Evolutionary conservation across 108 stramenopile genomes (phyloP).

Genomic region (Nannochloropsis oceanica): DNA sequence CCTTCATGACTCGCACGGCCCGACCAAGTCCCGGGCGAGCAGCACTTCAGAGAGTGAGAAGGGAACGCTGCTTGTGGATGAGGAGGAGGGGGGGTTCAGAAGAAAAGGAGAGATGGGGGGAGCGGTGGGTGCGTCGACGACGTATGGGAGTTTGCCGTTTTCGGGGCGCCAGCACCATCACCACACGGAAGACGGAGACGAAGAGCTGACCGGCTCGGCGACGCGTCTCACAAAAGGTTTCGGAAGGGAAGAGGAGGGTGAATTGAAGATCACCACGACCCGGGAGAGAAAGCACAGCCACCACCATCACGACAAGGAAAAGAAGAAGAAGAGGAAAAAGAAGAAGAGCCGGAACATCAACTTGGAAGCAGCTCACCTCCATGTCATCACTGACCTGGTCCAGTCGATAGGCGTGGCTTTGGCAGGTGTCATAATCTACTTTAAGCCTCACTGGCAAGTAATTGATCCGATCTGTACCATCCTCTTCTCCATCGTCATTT

Average conservation of each 20-base stretch:
- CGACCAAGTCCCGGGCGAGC: not conserved
- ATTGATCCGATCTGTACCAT: constrained; percentile 84
- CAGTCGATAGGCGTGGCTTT: constrained; percentile 73
- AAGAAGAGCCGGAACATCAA: constrained; percentile 52
- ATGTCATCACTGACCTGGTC: constrained; percentile 78
- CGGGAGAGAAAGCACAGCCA: not conserved
- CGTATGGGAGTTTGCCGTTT: not conserved
- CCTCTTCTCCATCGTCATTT: constrained; percentile 65
- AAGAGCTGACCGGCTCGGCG: constrained; percentile 17
- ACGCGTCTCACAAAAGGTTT: constrained; percentile 12
- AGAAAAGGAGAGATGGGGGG: not conserved
- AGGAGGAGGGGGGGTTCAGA: not conserved
- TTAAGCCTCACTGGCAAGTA: constrained; percentile 21
- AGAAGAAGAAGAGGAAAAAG: not conserved
- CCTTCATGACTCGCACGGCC: not conserved
- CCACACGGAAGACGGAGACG: not conserved
- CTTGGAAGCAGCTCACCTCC: constrained; percentile 76
- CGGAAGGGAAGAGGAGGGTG: not conserved
- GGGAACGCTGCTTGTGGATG: not conserved
- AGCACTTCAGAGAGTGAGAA: not conserved
- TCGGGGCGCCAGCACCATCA: not conserved
- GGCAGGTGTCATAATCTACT: constrained; percentile 78
- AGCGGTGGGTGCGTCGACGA: not conserved
- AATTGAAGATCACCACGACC: not conserved
- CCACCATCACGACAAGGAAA: too few species aligned